phyloP scores from a whole-genome alignment of 208 protist species.

The Leishmania mexicana region DNA sequence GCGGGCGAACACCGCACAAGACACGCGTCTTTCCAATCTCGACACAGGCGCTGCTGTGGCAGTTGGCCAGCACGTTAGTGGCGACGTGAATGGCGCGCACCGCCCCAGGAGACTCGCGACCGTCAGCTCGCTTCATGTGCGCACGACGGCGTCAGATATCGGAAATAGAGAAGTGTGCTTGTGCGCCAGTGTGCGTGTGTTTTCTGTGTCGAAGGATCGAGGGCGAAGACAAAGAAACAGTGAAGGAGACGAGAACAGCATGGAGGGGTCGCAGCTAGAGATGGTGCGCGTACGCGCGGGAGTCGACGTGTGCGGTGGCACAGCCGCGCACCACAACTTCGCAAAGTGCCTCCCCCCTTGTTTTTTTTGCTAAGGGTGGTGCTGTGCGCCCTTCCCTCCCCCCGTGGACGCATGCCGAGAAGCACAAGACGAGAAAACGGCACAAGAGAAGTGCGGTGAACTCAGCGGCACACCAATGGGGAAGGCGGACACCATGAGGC shows the following conservation, averaged over 20 bases:
- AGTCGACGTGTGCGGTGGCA: not conserved
- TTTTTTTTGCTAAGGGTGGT: no score
- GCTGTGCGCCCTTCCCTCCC: no score
- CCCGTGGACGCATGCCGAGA: not conserved
- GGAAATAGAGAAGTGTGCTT: not conserved
- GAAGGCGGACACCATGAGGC: slow-evolving; percentile 4
- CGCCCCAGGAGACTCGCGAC: slow-evolving; percentile 30
- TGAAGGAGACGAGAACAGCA: not conserved
- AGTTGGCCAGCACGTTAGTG: slow-evolving; percentile 68
- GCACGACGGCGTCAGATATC: no score
- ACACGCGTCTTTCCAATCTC: slow-evolving; percentile 84
- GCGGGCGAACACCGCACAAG: slow-evolving; percentile 76
- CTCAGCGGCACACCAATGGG: not conserved
- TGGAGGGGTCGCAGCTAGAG: not conserved
- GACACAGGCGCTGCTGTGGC: slow-evolving; percentile 81
- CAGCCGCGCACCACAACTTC: not conserved
- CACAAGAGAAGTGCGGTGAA: not conserved
- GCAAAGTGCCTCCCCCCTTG: not conserved
- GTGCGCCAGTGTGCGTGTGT: not conserved
- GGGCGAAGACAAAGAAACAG: not conserved
- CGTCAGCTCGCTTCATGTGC: slow-evolving; percentile 34
- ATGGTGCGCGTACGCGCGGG: not conserved
- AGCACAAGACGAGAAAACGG: not conserved
- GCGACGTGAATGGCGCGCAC: slow-evolving; percentile 77
- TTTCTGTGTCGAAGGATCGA: not conserved